Evolutionary conservation across 2,329 filamentous ascomycete species (phyloP).

Genomic region (Xylariaceae sp.): DNA sequence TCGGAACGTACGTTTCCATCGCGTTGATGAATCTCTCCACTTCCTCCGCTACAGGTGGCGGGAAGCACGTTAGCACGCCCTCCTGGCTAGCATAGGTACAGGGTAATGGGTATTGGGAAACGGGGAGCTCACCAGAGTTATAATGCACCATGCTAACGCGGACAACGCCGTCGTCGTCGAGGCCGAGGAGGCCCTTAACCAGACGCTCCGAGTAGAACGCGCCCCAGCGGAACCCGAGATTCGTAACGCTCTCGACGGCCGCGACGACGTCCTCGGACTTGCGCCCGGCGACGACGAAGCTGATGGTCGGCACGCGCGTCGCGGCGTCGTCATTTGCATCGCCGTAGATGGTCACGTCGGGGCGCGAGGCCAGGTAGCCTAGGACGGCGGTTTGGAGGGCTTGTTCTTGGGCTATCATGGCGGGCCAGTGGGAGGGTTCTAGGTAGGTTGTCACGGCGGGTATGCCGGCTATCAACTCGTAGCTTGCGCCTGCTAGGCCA

Average conservation of each 20-base stretch:
- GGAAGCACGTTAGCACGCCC: not conserved
- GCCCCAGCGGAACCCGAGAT: conserved; percentile 63
- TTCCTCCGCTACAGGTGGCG: conserved; percentile 47
- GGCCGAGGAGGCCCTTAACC: conserved; percentile 53
- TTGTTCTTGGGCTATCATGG: conserved; percentile 56
- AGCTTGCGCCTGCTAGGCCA: conserved; percentile 57
- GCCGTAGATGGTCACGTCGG: conserved; percentile 57
- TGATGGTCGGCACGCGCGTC: conserved; percentile 61
- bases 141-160: conserved; percentile 71
- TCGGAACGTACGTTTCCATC: conserved; percentile 46
- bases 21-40: conserved; percentile 48
- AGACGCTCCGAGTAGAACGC: conserved; percentile 65
- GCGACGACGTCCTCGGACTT: conserved; percentile 57
- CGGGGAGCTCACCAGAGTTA: conserved; percentile 54
- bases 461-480: conserved; percentile 63
- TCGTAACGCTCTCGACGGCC: conserved; percentile 53
- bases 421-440: conserved; percentile 44
- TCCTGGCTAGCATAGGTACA: too few species aligned
- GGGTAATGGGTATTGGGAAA: not conserved
- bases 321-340: conserved; percentile 44
- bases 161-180: conserved; percentile 59
- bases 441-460: conserved; percentile 62
- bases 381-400: conserved; percentile 56
- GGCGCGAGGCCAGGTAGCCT: conserved; percentile 50
- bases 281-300: conserved; percentile 57